These are phyloP conservation scores for Schwanniomyces occidentalis DNA, from an alignment of 805 yeast genomes.

Conservation along the genomic window DNA sequence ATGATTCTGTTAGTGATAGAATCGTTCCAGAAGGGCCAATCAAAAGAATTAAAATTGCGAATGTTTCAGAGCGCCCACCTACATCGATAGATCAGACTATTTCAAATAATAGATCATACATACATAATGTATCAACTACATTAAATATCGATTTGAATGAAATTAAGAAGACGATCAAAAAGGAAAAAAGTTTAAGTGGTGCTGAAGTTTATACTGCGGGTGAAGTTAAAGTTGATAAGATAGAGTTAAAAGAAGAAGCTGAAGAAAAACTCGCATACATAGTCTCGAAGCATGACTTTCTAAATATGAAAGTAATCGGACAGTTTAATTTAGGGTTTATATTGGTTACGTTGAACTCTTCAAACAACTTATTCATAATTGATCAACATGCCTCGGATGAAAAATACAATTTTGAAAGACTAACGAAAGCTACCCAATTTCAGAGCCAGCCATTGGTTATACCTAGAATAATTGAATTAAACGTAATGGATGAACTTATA, in stretches of 20 bases:
- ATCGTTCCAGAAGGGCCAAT: constrained; percentile 6
- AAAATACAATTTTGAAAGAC: constrained; percentile 80
- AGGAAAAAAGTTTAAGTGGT: background rate
- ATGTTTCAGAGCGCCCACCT: background rate
- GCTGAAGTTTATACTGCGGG: background rate
- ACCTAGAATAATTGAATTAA: constrained; percentile 62
- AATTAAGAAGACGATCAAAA: background rate
- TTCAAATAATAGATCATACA: background rate
- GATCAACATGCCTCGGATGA: constrained; percentile 99
- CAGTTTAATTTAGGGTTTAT: constrained; percentile 96
- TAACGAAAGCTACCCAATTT: constrained; percentile 52
- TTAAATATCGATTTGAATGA: constrained; percentile 1
- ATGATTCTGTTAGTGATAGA: constrained; percentile 1
- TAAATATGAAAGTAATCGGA: constrained; percentile 77
- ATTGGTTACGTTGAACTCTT: constrained; percentile 55
- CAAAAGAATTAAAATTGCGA: constrained; percentile 5
- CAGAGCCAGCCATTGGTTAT: constrained; percentile 65
- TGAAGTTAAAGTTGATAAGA: constrained; percentile 34
- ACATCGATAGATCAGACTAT: background rate
- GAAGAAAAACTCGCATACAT: constrained; percentile 59
- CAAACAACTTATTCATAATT: constrained; percentile 70
- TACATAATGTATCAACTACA: constrained; percentile 2
- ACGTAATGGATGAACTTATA: constrained; percentile 73
- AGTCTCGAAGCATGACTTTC: constrained; percentile 72
- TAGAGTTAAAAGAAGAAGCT: constrained; percentile 49